Base-by-base conservation (phyloP, 495 filamentous ascomycete species). In the Pyrenula aspistea region DNA sequence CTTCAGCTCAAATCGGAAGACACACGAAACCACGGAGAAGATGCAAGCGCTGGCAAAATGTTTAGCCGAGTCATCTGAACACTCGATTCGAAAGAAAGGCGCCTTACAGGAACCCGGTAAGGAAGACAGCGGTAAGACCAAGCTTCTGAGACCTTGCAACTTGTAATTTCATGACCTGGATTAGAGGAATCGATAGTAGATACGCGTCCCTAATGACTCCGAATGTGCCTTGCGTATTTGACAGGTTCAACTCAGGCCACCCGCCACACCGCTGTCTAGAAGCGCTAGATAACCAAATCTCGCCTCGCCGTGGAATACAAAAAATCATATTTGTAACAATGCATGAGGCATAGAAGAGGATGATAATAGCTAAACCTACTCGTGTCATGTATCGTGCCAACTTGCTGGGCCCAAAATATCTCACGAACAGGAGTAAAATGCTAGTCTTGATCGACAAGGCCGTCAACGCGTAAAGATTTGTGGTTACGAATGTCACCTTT, bases 181-280 rank as follows among this genome's bases (percentile, higher is more conserved):
- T 53, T 10, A 65, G 36, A 2, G 63, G 63, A 20, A 65, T 55
- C 12, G 63, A 20, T 19, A 65, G 52, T 22, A 65, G 48, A 31
- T 57, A 57, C 1, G 63, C 47, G 54, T 65, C 63, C 48, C 59
- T 57, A 15, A 63, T 22, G 24, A 61, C 49, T 24, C 56, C 59
- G 25, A 65, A 57, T 11, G 57, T 36, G 19, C 53, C 55, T 25
- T 51, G 54, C 23, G 49, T 36, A 31, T 24, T 24, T 21, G 19
- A 20, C 11, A 48, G 42, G 19, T 24, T n/a, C 21, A 58, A 3
- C 21, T 22, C 20, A 25, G 49, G 42, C 48, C 10, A 11, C 15
- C 31, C 15, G 22, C n/a, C 0, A 11, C 25, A 23, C 1, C 11
- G 8, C 0, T 21, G 10, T 48, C 4, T 24, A 20, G 31, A 21